phyloP scores from a whole-genome alignment of 2,329 filamentous ascomycete species.

The Dactylellina sp. region DNA sequence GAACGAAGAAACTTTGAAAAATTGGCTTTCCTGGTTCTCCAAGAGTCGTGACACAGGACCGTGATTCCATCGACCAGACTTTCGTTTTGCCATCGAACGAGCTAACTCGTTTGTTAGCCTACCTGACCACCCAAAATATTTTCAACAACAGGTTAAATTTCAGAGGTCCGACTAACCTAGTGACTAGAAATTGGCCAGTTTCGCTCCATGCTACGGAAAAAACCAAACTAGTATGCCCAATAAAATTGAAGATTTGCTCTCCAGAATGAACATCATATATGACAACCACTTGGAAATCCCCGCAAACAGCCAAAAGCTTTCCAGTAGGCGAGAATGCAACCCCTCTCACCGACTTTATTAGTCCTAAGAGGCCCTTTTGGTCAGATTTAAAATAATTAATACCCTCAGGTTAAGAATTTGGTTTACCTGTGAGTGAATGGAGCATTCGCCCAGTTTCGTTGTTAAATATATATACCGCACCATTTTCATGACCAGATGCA shows the following conservation, averaged over 20 bases:
- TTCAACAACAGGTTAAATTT: neutral
- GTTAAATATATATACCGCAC: slow-evolving; percentile 92
- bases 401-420: too few relatives aligned
- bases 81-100: slow-evolving; percentile 94
- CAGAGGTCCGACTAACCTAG: slow-evolving; percentile 69
- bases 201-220: slow-evolving; percentile 92
- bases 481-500: slow-evolving; percentile 92
- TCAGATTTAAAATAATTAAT: too few relatives aligned
- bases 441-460: slow-evolving; percentile 86
- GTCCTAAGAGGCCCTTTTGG: slow-evolving; percentile 67
- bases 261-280: slow-evolving; percentile 93
- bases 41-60: slow-evolving; percentile 89
- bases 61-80: slow-evolving; percentile 90
- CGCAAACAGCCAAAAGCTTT: slow-evolving; percentile 86
- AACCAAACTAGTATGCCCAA: slow-evolving; percentile 86
- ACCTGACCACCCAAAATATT: slow-evolving; percentile 34
- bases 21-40: slow-evolving; percentile 81
- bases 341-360: slow-evolving; percentile 85
- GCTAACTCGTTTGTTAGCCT: slow-evolving; percentile 62
- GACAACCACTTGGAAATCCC: slow-evolving; percentile 87
- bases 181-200: slow-evolving; percentile 90
- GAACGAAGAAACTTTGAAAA: slow-evolving; percentile 20
- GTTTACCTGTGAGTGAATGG: slow-evolving; percentile 82
- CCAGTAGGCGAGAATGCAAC: slow-evolving; percentile 89
- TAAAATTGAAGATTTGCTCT: slow-evolving; percentile 88